Evolutionary conservation across 2,329 filamentous ascomycete genomes (phyloP), one percentile per base, ranked within the genome.

Genomic region (Calonectria pteridis): DNA sequence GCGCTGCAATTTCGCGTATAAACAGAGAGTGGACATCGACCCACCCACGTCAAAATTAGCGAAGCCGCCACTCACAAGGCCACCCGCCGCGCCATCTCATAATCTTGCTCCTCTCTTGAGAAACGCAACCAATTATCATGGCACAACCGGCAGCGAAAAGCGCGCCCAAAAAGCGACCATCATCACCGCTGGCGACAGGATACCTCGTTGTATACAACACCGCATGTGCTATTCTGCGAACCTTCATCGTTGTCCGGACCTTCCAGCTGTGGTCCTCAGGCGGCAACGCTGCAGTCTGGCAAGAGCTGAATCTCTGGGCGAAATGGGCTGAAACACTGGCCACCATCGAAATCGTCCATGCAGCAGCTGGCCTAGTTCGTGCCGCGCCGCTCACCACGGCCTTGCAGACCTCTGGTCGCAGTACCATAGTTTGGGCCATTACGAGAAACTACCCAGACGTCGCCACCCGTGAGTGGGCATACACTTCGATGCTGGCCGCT

Each of bases 361-460:
- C 77, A 0, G 31, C 33, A 0, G 67, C 55, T 1, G 75, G 77
- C 0, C n/a, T 79, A 10, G 77, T 79, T 1, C 68, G 77, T 6
- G 76, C 77, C 0, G 71, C 77, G 0, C 77, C 77, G 0, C 51
- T 73, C 29, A 76, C 77, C 0, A 79, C 77, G 0, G 77, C 77
- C 0, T 2, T 79, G 2, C 77, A 79, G 40, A 77, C 78, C 0
- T 76, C 76, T 1, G 77, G 77, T 0, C 67, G 77, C 58, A 79
- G 79, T 37, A 79, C 77, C 2, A 79, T 79, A 6, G 58, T 79
- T 4, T 79, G 77, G 77, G 76, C 77, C 6, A 79, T 79, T 11
- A 77, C 77, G 2, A 67, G 77, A 13, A 79, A 79, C 33, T 79
- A 79, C 20, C 73, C 77, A 0, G 66, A 78, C 4, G 71, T 79